phyloP scores from a whole-genome alignment of 192 early-diverging fungal species.

The Funneliformis geosporum region DNA sequence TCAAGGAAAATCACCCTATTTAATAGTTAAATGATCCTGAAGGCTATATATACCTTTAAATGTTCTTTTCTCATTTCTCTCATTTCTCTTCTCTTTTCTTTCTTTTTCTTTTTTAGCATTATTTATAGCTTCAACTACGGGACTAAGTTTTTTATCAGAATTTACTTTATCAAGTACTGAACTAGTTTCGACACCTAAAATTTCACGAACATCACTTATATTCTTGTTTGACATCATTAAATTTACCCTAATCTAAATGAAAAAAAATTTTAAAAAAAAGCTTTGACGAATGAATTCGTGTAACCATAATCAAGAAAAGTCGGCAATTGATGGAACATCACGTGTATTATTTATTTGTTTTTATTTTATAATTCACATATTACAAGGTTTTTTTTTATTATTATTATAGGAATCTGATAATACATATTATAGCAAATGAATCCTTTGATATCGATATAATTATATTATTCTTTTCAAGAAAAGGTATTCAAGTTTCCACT shows the following conservation, averaged over 20 bases:
- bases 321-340: too few relatives aligned
- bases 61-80: background rate
- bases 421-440: too few relatives aligned
- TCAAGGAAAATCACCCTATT: background rate
- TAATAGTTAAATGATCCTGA: background rate
- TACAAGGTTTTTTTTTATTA: too few relatives aligned
- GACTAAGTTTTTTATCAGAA: background rate
- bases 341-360: too few relatives aligned
- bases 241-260: background rate
- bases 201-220: background rate
- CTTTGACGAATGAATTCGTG: too few relatives aligned
- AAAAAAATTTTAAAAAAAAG: too few relatives aligned
- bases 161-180: background rate
- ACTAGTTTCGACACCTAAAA: background rate
- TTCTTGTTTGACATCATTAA: background rate
- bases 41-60: background rate
- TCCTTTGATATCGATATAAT: too few relatives aligned
- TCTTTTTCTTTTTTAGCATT: background rate
- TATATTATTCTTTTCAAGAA: too few relatives aligned
- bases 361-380: too few relatives aligned
- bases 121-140: background rate
- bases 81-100: background rate
- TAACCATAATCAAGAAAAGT: too few relatives aligned
- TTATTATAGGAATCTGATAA: too few relatives aligned
- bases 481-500: too few relatives aligned